These are phyloP conservation scores for Penicillium lividum DNA, from an alignment of 495 filamentous ascomycete species.

Conservation along the genomic window DNA sequence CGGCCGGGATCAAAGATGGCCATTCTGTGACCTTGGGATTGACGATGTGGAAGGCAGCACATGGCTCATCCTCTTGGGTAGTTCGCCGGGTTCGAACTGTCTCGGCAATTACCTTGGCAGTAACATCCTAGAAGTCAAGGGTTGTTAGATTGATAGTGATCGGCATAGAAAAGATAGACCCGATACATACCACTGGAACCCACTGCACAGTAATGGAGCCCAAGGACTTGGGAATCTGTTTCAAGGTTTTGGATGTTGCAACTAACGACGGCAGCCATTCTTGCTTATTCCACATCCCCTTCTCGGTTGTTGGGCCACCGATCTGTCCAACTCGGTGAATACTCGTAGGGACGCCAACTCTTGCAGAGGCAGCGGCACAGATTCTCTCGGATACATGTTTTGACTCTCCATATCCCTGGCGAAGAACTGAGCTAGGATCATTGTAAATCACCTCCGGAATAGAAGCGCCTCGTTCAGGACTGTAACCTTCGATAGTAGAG, in stretches of 20 bases:
- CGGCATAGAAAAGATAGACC: neutral
- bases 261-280: conserved; percentile 33
- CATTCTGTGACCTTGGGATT: conserved; percentile 25
- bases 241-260: conserved; percentile 21
- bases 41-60: conserved; percentile 27
- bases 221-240: conserved; percentile 16
- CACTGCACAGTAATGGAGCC: conserved; percentile 20
- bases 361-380: conserved; percentile 42
- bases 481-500: conserved; percentile 27
- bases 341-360: conserved; percentile 39
- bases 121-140: conserved; percentile 10
- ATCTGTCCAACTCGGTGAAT: conserved; percentile 59
- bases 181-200: conserved; percentile 21
- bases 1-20: conserved; percentile 16
- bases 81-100: conserved; percentile 13
- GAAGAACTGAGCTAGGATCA: conserved; percentile 36
- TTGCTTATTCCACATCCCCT: conserved; percentile 29
- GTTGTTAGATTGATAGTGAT: neutral
- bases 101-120: conserved; percentile 18
- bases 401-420: conserved; percentile 51
- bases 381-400: conserved; percentile 55
- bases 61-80: conserved; percentile 8
- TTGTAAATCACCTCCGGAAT: conserved; percentile 43
- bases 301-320: conserved; percentile 39
- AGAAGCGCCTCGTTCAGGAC: conserved; percentile 19